phyloP scores from a whole-genome alignment of 208 protist species.

The Trypanosoma scelopori region DNA sequence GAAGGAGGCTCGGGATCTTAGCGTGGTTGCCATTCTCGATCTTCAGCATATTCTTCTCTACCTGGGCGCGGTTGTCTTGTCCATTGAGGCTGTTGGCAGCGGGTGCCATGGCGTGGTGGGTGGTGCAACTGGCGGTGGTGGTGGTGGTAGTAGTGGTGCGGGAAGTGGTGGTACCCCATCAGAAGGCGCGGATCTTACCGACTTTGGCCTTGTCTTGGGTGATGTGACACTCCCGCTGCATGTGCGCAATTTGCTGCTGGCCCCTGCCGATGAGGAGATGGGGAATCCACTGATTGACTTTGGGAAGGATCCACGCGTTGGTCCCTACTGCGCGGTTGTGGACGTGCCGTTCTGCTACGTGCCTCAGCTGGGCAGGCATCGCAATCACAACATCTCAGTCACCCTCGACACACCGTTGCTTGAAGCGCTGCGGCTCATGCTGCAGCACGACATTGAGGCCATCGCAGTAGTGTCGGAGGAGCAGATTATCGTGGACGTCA shows the following conservation, averaged over 20 bases:
- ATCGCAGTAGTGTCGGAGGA: constrained; percentile 69
- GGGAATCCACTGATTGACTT: constrained; percentile 29
- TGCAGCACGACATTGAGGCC: constrained; percentile 64
- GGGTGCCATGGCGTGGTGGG: constrained; percentile 15
- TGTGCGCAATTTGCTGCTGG: constrained; percentile 49
- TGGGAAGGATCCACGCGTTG: constrained; percentile 45
- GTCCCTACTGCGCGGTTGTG: constrained; percentile 71
- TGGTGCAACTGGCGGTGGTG: constrained; percentile 1
- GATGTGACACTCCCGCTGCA: constrained; percentile 57
- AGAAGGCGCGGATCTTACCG: constrained; percentile 17
- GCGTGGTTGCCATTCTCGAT: constrained; percentile 74
- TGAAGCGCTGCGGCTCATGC: constrained; percentile 72
- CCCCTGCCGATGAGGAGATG: constrained; percentile 16
- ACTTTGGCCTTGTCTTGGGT: constrained; percentile 22
- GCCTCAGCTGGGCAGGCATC: constrained; percentile 50
- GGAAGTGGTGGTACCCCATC: neutral
- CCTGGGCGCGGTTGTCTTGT: constrained; percentile 79
- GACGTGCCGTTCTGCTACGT: constrained; percentile 67
- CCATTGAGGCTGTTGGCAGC: constrained; percentile 52
- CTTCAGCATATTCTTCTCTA: constrained; percentile 84
- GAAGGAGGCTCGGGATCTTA: constrained; percentile 64
- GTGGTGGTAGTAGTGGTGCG: neutral
- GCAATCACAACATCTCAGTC: constrained; percentile 49
- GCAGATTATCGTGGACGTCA: constrained; percentile 68
- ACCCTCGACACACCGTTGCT: constrained; percentile 69